Evolutionary conservation across 2,329 filamentous ascomycete genomes (phyloP).

Genomic region (Fusarium xylarioides): DNA sequence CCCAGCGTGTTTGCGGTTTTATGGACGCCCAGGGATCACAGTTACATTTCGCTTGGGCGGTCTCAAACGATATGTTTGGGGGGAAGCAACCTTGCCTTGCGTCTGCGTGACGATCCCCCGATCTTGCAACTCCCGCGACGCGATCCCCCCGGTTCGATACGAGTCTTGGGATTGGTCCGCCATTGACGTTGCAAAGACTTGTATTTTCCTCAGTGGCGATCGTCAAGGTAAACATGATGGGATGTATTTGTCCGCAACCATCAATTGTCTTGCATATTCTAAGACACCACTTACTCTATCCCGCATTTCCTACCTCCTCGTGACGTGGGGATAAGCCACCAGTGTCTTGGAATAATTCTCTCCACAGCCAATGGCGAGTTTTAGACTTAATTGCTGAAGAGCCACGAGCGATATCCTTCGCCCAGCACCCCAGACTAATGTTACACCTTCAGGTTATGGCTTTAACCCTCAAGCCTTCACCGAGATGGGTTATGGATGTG

Average conservation of each 20-base stretch:
- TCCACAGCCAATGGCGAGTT: background rate
- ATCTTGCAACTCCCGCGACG: constrained; percentile 38
- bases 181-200: constrained; percentile 12
- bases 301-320: background rate
- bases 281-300: constrained; percentile 2
- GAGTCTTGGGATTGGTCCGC: constrained; percentile 24
- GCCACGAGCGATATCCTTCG: background rate
- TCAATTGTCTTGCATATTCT: constrained; percentile 7
- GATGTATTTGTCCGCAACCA: constrained; percentile 7
- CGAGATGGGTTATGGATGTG: constrained; percentile 7
- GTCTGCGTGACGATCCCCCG: constrained; percentile 37
- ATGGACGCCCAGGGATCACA: constrained; percentile 32
- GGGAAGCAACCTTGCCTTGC: constrained; percentile 32
- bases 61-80: constrained; percentile 22
- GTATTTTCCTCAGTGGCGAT: constrained; percentile 22
- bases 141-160: background rate
- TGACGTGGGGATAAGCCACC: background rate
- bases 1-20: constrained; percentile 22
- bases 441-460: constrained; percentile 33
- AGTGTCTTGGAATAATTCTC: background rate
- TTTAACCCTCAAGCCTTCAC: constrained; percentile 13
- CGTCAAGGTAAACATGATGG: constrained; percentile 14
- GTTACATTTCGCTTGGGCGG: constrained; percentile 32
- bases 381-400: background rate
- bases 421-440: constrained; percentile 23